Conservation (phyloP, 192 early-diverging fungal genomes). For the Backusella psychrophila region DNA sequence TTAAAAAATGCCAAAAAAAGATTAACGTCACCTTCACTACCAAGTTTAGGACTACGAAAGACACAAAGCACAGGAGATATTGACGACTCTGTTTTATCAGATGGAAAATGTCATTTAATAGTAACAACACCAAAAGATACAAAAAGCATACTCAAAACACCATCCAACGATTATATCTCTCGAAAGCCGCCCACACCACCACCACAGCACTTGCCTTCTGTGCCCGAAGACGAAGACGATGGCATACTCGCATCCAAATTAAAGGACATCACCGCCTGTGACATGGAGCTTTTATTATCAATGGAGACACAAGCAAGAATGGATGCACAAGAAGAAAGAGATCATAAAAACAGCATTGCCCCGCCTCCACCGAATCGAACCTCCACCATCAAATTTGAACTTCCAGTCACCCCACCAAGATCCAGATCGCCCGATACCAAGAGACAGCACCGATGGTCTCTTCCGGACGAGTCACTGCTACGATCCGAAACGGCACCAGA, state of each 20-base stretch:
- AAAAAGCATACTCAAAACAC: background rate
- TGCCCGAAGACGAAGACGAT: background rate
- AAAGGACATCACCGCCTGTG: constrained; percentile 13
- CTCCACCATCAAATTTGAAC: constrained; percentile 26
- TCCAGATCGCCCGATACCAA: constrained; percentile 12
- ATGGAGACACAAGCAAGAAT: constrained; percentile 32
- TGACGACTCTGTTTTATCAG: background rate
- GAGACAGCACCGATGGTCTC: background rate
- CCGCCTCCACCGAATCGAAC: constrained; percentile 17
- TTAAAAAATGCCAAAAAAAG: constrained; percentile 9
- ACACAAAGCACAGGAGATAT: constrained; percentile 2
- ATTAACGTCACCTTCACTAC: background rate
- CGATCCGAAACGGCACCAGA: background rate
- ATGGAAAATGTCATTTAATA: background rate
- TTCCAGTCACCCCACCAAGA: constrained; percentile 28
- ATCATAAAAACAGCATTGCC: background rate
- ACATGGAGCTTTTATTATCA: constrained; percentile 25
- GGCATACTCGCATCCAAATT: constrained; percentile 9
- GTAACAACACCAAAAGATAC: background rate
- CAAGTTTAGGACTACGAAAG: background rate
- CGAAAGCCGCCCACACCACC: background rate
- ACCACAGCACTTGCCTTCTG: background rate
- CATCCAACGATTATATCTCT: background rate
- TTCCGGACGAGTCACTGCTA: constrained; percentile 3
- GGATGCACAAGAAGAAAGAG: constrained; percentile 20